phyloP scores from a whole-genome alignment of 176 grass and related monocot species.

The Oryza rufipogon region DNA sequence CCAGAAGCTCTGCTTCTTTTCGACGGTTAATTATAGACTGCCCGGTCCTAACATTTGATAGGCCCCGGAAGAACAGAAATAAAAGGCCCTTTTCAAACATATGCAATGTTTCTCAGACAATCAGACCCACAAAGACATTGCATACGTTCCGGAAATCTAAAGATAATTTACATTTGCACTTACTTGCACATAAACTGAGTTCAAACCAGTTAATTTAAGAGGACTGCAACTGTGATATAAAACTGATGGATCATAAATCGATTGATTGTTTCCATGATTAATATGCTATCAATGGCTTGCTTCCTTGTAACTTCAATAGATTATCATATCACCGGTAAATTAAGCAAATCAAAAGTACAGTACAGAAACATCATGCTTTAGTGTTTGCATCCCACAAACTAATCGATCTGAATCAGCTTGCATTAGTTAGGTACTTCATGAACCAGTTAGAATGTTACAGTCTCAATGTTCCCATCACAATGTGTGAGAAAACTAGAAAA shows the following conservation, averaged over 20 bases:
- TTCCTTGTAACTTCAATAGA: neutral
- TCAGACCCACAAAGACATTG: no score
- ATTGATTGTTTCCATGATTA: neutral
- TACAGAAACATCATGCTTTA: neutral
- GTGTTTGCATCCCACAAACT: neutral
- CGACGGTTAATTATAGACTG: neutral
- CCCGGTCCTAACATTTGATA: no score
- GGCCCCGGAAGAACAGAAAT: no score
- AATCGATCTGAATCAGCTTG: neutral
- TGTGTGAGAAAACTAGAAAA: neutral
- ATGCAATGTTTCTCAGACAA: no score
- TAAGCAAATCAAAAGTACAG: neutral
- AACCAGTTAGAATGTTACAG: neutral
- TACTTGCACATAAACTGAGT: no score
- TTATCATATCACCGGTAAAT: neutral
- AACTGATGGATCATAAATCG: neutral
- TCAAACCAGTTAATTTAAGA: neutral
- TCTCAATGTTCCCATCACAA: neutral
- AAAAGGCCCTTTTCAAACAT: no score
- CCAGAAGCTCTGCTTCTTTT: neutral
- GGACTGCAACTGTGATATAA: neutral
- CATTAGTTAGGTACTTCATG: neutral
- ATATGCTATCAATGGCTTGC: neutral
- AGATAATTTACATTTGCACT: no score
- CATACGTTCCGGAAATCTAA: no score